These are phyloP conservation scores for Colletotrichum sp. DNA, from an alignment of 2,329 filamentous ascomycete genomes.

Conservation along the genomic window DNA sequence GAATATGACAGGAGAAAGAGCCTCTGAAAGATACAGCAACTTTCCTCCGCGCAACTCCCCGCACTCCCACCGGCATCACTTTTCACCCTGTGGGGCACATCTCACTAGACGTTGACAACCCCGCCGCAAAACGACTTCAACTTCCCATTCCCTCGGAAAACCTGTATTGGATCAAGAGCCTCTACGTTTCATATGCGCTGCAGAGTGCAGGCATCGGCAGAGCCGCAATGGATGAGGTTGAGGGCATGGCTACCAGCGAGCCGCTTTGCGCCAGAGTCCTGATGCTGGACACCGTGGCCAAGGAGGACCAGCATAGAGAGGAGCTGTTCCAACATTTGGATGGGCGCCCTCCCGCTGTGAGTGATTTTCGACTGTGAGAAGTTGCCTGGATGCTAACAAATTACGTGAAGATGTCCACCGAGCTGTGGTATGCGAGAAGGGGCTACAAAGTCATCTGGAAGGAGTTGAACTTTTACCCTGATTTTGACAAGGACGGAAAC, in stretches of 20 bases:
- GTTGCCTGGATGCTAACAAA: neutral
- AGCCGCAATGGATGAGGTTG: slow-evolving; percentile 32
- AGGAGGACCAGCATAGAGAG: slow-evolving; percentile 22
- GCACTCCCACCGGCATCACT: neutral
- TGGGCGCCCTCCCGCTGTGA: neutral
- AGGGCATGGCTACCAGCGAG: slow-evolving; percentile 28
- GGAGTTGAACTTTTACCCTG: slow-evolving; percentile 20
- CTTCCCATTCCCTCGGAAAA: slow-evolving; percentile 23
- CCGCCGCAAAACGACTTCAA: neutral
- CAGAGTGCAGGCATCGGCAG: slow-evolving; percentile 30
- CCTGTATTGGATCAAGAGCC: slow-evolving; percentile 34
- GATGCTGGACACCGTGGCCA: slow-evolving; percentile 30
- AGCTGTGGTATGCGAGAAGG: slow-evolving; percentile 33
- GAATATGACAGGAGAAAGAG: slow-evolving; percentile 8
- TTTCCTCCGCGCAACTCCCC: neutral
- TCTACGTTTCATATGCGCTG: slow-evolving; percentile 29
- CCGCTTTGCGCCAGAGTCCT: slow-evolving; percentile 29
- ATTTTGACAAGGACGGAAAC: slow-evolving; percentile 2
- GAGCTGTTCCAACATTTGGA: neutral
- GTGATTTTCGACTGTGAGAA: fast-evolving
- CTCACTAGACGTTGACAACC: slow-evolving; percentile 27
- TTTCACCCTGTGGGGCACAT: slow-evolving; percentile 38
- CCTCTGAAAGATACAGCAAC: slow-evolving; percentile 20
- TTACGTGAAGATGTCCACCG: slow-evolving; percentile 26
- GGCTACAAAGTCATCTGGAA: slow-evolving; percentile 29